Base-by-base conservation (phyloP, 352 stramenopile genomes). In the Phytophthora ramorum region DNA sequence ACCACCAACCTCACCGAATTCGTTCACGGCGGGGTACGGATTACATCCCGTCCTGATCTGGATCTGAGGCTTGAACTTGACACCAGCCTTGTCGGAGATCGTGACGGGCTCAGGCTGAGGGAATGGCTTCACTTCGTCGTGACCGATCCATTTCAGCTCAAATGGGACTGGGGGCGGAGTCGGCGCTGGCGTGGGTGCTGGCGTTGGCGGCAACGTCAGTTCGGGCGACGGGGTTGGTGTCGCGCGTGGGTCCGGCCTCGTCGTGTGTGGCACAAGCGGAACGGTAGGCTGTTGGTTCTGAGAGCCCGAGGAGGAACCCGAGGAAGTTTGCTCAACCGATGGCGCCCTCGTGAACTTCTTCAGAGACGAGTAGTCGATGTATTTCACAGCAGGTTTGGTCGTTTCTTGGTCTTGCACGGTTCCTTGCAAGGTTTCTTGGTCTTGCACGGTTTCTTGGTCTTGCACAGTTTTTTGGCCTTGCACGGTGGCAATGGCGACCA, bases 11-110 rank as follows among this genome's bases (percentile, higher is more conserved):
- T 66, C 58, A 17, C 58, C 58, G 2, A 45, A 16, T 13, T 66
- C 49, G 41, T 66, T 66, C 2, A 66, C 58, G 16, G 49, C 58
- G 17, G 58, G 49, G 45, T 66, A 66, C 40, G 58, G 20, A 10
- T 59, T 48, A 17, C 58, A 66, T 2, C 49, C 58, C 7, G 48
- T 35, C 7, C 53, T 46, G 32, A 59, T 43, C 7, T 32, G 19
- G 7, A 59, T 58, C 20, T 66, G 38, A 5, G 58, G 58, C 45
- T 66, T 58, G 17, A 58, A 58, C 35, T n/a, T n/a, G n/a, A n/a
- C n/a, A n/a, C n/a, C n/a, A n/a, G n/a, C n/a, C n/a, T n/a, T n/a
- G n/a, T n/a, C n/a, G n/a, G n/a, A n/a, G n/a, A n/a, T n/a, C n/a
- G n/a, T n/a, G n/a, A n/a, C n/a, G n/a, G n/a, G n/a, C n/a, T n/a